Percentiles rank a stretch among this genome's conserved stretches.
These are phyloP conservation scores for Vaccinium macrocarpon DNA, from an alignment of 148 eudicot species.

Conservation along the genomic window DNA sequence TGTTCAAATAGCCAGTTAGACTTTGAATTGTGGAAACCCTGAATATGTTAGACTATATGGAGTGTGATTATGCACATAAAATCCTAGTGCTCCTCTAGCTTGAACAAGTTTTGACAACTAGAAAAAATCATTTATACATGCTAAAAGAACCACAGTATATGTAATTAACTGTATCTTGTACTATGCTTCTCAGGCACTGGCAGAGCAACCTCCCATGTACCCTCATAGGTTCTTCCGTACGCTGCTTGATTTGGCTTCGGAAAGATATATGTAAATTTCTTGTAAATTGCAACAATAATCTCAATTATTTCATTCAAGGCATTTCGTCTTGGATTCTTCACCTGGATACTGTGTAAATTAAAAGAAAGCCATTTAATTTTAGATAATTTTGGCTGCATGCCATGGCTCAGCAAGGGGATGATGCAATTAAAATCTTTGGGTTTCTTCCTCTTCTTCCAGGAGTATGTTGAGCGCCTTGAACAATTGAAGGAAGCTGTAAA, in stretches of 20 bases:
- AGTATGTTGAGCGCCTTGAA: not conserved
- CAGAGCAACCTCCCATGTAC: constrained; percentile 85
- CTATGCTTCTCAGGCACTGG: constrained; percentile 53
- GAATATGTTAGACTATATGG: not conserved
- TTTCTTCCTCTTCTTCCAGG: not conserved
- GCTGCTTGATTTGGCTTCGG: constrained; percentile 62
- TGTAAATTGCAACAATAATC: not conserved
- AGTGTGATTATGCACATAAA: not conserved
- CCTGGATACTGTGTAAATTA: constrained; percentile 3
- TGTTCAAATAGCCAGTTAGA: not conserved
- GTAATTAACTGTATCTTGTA: not conserved
- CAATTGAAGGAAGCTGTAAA: not conserved
- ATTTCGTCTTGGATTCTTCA: not conserved
- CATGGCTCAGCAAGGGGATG: not conserved
- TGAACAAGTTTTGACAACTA: not conserved
- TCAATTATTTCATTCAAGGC: not conserved
- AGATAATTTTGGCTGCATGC: not conserved
- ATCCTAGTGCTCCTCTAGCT: not conserved
- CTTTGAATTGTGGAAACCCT: not conserved
- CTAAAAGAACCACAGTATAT: not conserved
- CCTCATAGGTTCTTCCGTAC: constrained; percentile 75
- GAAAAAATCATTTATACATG: not conserved
- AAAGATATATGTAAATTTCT: constrained; percentile 29
- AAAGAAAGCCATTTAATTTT: not conserved
- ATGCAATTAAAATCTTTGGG: not conserved